These are phyloP conservation scores for Xylaria cubensis DNA, from an alignment of 495 filamentous ascomycete species.

Conservation along the genomic window DNA sequence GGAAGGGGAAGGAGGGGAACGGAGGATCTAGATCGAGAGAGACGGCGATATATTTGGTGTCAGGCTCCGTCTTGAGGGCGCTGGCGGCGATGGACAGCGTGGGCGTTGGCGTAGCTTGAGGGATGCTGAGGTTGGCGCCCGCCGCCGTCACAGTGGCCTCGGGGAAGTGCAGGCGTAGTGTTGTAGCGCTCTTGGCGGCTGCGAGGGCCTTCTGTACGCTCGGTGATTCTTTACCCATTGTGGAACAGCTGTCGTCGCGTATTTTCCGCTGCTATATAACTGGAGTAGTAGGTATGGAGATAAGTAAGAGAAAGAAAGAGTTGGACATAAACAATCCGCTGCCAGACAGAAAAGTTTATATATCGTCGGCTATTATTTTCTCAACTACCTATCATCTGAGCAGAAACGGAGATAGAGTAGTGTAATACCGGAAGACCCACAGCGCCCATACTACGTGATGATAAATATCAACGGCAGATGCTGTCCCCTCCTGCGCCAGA, in stretches of 20 bases:
- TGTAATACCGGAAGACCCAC: slow-evolving; percentile 8
- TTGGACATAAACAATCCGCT: background rate
- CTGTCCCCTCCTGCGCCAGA: background rate
- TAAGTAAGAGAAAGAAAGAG: background rate
- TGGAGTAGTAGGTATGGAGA: slow-evolving; percentile 1
- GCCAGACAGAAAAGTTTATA: background rate
- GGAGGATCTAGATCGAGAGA: slow-evolving; percentile 61
- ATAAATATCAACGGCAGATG: background rate
- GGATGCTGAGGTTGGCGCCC: slow-evolving; percentile 29
- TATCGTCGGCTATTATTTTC: background rate
- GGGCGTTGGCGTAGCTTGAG: slow-evolving; percentile 25
- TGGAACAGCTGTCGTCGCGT: background rate
- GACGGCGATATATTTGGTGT: slow-evolving; percentile 52
- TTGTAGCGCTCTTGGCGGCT: slow-evolving; percentile 15
- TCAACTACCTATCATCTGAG: background rate
- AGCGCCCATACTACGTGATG: background rate
- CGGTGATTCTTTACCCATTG: slow-evolving; percentile 33
- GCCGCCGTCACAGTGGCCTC: slow-evolving; percentile 28
- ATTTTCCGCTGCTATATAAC: background rate
- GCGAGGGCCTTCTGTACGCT: slow-evolving; percentile 30
- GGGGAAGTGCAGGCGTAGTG: slow-evolving; percentile 41
- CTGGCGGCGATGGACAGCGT: slow-evolving; percentile 34
- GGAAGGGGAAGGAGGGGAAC: slow-evolving; percentile 56
- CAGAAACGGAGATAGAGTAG: background rate
- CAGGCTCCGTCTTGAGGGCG: slow-evolving; percentile 26